Percentiles rank a stretch among this genome's conserved stretches.
These are phyloP conservation scores for Carex pumila DNA, from an alignment of 176 grass and related monocot species.

Conservation along the genomic window DNA sequence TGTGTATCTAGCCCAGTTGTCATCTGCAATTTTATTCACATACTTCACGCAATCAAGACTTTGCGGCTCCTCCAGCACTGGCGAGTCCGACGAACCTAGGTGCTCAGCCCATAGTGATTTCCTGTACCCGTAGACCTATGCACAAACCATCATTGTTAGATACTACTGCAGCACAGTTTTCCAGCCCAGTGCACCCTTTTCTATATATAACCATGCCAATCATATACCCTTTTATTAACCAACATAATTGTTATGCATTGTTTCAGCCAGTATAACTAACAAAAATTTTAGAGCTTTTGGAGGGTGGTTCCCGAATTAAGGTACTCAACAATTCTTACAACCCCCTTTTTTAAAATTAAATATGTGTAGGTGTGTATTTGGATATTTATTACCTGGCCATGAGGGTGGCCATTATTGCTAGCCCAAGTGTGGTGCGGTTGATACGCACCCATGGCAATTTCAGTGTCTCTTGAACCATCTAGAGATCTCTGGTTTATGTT, in stretches of 20 bases:
- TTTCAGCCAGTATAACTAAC: background rate
- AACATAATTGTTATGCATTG: background rate
- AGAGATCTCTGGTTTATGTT: slow-evolving; percentile 93
- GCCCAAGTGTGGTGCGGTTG: slow-evolving; percentile 42
- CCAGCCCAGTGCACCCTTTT: no score
- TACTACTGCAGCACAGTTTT: background rate
- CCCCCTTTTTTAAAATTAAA: background rate
- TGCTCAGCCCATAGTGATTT: slow-evolving; percentile 43
- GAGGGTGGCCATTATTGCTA: background rate
- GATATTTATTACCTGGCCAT: slow-evolving; percentile 33
- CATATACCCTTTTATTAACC: background rate
- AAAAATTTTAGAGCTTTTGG: background rate
- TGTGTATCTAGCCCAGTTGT: slow-evolving; percentile 24
- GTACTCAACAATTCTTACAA: background rate
- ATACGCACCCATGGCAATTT: slow-evolving; percentile 78
- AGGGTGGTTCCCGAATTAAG: background rate
- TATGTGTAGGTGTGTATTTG: background rate
- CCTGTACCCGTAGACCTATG: slow-evolving; percentile 33
- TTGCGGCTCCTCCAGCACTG: slow-evolving; percentile 9
- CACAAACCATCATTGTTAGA: background rate
- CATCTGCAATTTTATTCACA: slow-evolving; percentile 32
- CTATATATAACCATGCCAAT: background rate
- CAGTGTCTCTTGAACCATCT: slow-evolving; percentile 68
- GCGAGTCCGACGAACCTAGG: slow-evolving; percentile 14
- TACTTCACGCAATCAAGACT: slow-evolving; percentile 26